phyloP scores from a whole-genome alignment of 441 rosid species.

The Populus hybrid region DNA sequence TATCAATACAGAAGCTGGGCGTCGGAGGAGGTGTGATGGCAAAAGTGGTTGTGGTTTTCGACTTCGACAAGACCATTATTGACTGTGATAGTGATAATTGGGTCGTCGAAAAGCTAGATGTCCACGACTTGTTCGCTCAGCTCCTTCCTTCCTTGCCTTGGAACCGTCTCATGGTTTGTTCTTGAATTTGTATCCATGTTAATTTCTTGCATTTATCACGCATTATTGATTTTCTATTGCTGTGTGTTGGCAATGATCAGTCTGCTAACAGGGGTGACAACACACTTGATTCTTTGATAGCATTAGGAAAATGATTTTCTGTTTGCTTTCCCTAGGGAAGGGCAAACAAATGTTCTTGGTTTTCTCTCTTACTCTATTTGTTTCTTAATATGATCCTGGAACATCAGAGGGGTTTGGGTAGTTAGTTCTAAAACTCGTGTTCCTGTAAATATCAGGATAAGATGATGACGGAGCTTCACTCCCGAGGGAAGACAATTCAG shows the following conservation, averaged over 20 bases:
- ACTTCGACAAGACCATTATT: conserved; percentile 37
- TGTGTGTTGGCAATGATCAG: neutral
- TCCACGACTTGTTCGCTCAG: conserved; percentile 14
- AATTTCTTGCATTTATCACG: no score
- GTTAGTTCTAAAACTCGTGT: neutral
- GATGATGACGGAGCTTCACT: conserved; percentile 35
- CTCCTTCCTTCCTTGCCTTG: conserved; percentile 29
- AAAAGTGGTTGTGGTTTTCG: conserved; percentile 26
- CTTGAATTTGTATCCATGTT: neutral
- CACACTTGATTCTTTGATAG: neutral
- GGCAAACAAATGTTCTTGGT: neutral
- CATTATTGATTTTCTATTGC: neutral
- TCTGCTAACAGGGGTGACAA: neutral
- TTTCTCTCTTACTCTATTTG: neutral
- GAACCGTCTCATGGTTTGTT: conserved; percentile 31
- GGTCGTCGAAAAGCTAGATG: conserved; percentile 26
- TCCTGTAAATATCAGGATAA: conserved; percentile 14
- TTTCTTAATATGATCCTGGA: neutral
- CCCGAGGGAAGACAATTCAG: conserved; percentile 17
- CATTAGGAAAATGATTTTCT: neutral
- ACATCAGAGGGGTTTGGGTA: no score
- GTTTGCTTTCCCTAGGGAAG: neutral
- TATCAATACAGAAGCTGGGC: neutral
- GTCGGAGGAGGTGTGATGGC: neutral
- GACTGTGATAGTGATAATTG: conserved; percentile 34